Conservation (phyloP, 164 flowering plant species). For the Magnolia changhungtana region DNA sequence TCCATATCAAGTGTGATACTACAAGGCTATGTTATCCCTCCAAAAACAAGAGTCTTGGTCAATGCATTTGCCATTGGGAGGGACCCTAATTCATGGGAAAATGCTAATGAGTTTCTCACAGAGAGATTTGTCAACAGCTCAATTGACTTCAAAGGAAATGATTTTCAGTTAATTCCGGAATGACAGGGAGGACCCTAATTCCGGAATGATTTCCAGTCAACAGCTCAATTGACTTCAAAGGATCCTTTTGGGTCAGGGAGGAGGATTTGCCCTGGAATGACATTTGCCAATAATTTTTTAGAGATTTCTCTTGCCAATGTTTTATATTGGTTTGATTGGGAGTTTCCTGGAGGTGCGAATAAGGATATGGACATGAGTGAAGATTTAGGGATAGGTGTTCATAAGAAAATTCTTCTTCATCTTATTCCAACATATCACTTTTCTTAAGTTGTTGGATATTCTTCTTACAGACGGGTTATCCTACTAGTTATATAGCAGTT, state of each 20-base stretch:
- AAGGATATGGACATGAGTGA: slow-evolving; percentile 1
- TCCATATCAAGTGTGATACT: neutral
- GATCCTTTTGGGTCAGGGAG: slow-evolving; percentile 8
- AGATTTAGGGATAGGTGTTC: neutral
- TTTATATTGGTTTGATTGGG: slow-evolving; percentile 5
- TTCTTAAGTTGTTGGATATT: neutral
- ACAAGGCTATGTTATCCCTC: neutral
- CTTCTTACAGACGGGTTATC: no score
- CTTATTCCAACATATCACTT: neutral
- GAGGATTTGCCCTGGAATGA: slow-evolving; percentile 8
- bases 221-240: neutral
- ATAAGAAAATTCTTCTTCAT: neutral
- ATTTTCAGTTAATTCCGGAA: slow-evolving; percentile 6
- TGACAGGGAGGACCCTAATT: no score
- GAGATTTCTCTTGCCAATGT: slow-evolving; percentile 9
- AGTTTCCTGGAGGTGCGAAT: slow-evolving; percentile 1
- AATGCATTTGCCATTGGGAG: neutral
- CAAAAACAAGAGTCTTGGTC: neutral
- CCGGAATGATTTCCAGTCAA: no score
- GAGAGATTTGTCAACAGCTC: slow-evolving; percentile 5
- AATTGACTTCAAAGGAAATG: neutral
- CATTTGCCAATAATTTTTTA: neutral
- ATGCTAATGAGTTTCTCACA: neutral
- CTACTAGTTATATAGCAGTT: no score
- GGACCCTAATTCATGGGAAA: slow-evolving; percentile 3